Evolutionary conservation across 352 stramenopile species (phyloP).

Genomic region (Blastocystis sp.): DNA sequence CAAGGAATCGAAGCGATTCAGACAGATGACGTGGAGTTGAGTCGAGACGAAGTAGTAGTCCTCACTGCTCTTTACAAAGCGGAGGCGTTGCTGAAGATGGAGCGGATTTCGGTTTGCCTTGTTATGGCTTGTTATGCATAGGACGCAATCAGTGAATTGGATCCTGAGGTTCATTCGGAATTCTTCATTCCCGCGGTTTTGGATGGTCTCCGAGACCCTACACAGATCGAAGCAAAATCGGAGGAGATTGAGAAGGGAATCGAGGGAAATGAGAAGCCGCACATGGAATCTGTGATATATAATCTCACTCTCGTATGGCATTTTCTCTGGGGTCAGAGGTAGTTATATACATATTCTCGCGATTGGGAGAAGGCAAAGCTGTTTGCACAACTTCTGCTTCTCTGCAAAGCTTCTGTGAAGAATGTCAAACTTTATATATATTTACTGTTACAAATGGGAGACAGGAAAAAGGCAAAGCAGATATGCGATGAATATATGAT

Average conservation of each 20-base stretch:
- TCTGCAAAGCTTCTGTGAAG: conserved; percentile 11
- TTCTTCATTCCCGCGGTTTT: neutral
- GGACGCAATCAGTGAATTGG: neutral
- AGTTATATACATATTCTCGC: neutral
- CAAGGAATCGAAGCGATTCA: neutral
- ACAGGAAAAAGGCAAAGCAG: neutral
- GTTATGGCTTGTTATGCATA: neutral
- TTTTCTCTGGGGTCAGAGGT: neutral
- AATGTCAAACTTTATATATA: conserved; percentile 8
- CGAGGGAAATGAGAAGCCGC: neutral
- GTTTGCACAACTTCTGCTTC: neutral
- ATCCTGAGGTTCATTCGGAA: neutral
- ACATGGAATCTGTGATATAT: conserved; percentile 9
- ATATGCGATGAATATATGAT: conserved; percentile 15
- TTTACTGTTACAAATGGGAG: conserved; percentile 3
- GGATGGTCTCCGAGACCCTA: neutral
- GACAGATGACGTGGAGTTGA: neutral
- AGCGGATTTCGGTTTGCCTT: neutral
- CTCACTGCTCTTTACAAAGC: neutral
- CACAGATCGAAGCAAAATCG: neutral
- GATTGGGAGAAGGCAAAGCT: conserved; percentile 1
- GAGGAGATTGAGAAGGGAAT: neutral
- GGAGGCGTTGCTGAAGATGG: neutral
- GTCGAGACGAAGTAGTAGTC: neutral
- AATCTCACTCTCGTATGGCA: neutral